These are phyloP conservation scores for Eucalyptus pumila DNA, from an alignment of 345 rosid species.

Conservation along the genomic window DNA sequence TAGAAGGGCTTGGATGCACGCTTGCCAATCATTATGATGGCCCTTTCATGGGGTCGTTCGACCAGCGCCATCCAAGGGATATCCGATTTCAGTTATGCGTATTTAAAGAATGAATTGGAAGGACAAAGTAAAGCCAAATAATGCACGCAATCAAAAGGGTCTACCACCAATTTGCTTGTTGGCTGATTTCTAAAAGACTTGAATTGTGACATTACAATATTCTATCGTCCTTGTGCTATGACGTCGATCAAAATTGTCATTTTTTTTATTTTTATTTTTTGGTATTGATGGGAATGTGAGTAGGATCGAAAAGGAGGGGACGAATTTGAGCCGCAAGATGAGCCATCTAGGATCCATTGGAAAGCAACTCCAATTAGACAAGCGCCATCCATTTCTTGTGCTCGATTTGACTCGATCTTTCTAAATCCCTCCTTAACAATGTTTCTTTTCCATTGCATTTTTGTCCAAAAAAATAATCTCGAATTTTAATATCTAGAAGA, in stretches of 20 bases:
- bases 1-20: neutral
- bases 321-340: neutral
- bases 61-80: neutral
- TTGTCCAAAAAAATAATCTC: neutral
- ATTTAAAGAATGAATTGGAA: neutral
- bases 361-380: neutral
- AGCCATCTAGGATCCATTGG: neutral
- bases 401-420: neutral
- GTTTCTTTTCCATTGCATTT: neutral
- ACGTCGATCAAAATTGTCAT: neutral
- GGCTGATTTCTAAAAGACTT: no score
- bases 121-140: neutral
- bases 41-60: no score
- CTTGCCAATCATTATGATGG: neutral
- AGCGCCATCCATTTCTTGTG: neutral
- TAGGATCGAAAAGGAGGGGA: neutral
- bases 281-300: fast-evolving
- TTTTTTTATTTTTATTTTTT: no score
- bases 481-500: neutral
- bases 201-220: no score
- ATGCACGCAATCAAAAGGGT: neutral
- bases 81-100: neutral
- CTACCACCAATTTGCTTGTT: neutral
- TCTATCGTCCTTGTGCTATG: neutral
- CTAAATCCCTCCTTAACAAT: neutral